Conservation (phyloP, 257 asterid species). For the Solanum chmielewskii region DNA sequence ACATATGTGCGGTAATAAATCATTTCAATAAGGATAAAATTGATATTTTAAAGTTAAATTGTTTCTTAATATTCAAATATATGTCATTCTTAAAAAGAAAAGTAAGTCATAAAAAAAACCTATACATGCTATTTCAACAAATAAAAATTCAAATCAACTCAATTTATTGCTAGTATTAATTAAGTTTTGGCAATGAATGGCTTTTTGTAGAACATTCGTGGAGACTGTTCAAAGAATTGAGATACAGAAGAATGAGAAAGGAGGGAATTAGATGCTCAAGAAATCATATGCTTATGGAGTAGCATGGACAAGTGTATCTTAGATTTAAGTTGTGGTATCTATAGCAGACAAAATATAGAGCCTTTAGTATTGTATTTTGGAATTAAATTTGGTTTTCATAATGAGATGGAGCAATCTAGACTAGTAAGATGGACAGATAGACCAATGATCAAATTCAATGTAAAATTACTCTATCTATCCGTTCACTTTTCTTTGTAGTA, state of each 20-base stretch:
- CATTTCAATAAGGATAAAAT: neutral
- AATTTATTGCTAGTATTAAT: neutral
- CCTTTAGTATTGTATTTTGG: neutral
- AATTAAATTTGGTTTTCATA: too few relatives aligned
- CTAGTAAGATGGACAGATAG: neutral
- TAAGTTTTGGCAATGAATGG: neutral
- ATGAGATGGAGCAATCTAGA: neutral
- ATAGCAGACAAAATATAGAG: neutral
- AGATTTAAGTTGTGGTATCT: neutral
- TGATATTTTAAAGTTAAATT: too few relatives aligned
- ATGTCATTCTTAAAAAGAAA: neutral
- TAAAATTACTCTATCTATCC: too few relatives aligned
- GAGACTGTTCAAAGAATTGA: conserved; percentile 43
- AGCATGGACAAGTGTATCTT: neutral
- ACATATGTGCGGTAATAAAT: neutral
- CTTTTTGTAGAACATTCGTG: conserved; percentile 30
- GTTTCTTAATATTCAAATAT: too few relatives aligned
- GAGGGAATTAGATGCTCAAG: neutral
- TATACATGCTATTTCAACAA: neutral
- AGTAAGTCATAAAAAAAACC: neutral
- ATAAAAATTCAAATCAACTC: neutral
- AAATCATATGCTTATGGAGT: neutral
- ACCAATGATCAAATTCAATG: neutral
- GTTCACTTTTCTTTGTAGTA: neutral
- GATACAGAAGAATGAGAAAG: conserved; percentile 22